Evolutionary conservation across 2,329 filamentous ascomycete species (phyloP).

Genomic region (Colletotrichum sp.): DNA sequence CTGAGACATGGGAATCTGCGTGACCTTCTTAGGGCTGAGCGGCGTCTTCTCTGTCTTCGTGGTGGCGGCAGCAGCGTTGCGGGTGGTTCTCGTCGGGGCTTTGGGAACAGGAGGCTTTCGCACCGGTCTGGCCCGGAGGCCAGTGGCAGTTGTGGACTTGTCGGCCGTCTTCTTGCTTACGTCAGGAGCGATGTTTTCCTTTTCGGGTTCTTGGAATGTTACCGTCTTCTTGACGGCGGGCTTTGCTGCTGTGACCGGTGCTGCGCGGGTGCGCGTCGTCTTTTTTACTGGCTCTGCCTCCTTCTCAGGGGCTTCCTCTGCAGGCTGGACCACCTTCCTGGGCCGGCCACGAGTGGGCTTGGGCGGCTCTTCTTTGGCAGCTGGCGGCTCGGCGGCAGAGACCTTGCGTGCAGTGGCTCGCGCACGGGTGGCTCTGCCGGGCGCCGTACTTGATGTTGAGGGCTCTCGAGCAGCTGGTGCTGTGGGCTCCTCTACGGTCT

Average conservation of each 20-base stretch:
- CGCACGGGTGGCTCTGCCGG: constrained; percentile 32
- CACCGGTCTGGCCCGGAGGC: constrained; percentile 48
- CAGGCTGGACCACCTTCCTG: constrained; percentile 39
- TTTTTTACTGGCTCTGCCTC: constrained; percentile 28
- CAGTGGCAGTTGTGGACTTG: constrained; percentile 30
- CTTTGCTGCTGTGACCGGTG: constrained; percentile 38
- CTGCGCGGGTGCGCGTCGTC: constrained; percentile 28
- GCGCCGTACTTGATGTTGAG: constrained; percentile 16
- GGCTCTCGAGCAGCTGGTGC: not conserved
- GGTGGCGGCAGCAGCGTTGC: constrained; percentile 21
- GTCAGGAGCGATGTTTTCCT: constrained; percentile 63
- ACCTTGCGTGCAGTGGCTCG: constrained; percentile 31
- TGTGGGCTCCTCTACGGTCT: constrained; percentile 29
- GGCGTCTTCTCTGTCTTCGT: constrained; percentile 50
- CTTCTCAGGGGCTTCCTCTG: constrained; percentile 25
- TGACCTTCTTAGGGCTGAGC: constrained; percentile 69
- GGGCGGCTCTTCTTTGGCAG: constrained; percentile 26
- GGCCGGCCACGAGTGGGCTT: constrained; percentile 49
- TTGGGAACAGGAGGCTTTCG: constrained; percentile 45
- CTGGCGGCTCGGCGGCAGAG: constrained; percentile 23
- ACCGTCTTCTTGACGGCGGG: constrained; percentile 63
- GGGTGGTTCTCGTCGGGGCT: constrained; percentile 31
- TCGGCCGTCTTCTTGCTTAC: constrained; percentile 37
- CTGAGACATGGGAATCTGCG: constrained; percentile 55
- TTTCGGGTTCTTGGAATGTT: constrained; percentile 68